A percentile compares a stretch with the other conserved stretches of the same genome.
Conservation (phyloP, 345 rosid genomes). For the Camelina hispida region DNA sequence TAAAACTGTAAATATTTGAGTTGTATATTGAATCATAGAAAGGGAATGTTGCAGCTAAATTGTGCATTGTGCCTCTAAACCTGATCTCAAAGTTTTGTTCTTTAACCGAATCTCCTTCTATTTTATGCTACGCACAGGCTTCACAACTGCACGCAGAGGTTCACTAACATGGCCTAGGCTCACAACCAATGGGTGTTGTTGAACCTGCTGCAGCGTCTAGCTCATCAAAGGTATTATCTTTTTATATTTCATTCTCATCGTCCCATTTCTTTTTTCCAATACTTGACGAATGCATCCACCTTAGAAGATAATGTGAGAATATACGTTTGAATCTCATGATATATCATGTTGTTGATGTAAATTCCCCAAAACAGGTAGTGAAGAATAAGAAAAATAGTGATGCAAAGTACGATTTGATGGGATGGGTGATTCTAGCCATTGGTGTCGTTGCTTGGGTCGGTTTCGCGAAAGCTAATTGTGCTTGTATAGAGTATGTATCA, state of each 20-base stretch:
- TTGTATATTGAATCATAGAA: too few relatives aligned
- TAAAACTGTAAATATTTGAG: background rate
- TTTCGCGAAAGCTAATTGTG: slow-evolving; percentile 64
- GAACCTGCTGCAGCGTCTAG: slow-evolving; percentile 54
- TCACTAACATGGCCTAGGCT: slow-evolving; percentile 61
- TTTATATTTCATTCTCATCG: slow-evolving; percentile 10
- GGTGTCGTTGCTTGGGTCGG: slow-evolving; percentile 88
- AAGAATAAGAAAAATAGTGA: slow-evolving; percentile 70
- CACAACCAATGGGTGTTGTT: slow-evolving; percentile 48
- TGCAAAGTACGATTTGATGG: slow-evolving; percentile 72
- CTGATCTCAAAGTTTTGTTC: background rate
- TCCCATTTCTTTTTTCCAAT: background rate
- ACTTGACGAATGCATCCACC: background rate
- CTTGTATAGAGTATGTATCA: too few relatives aligned
- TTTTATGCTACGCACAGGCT: slow-evolving; percentile 52
- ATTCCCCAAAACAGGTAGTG: slow-evolving; percentile 40
- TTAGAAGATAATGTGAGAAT: background rate
- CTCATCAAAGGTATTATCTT: slow-evolving; percentile 31
- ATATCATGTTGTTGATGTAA: background rate
- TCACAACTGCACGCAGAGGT: slow-evolving; percentile 73
- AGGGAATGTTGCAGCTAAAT: background rate
- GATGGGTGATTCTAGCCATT: slow-evolving; percentile 86
- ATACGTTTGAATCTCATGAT: slow-evolving; percentile 12
- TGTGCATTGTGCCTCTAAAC: slow-evolving; percentile 1
- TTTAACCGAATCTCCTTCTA: background rate